Base-by-base conservation (phyloP, 1,284 basidiomycete genomes). In the Phylloboletellus chloephorus region DNA sequence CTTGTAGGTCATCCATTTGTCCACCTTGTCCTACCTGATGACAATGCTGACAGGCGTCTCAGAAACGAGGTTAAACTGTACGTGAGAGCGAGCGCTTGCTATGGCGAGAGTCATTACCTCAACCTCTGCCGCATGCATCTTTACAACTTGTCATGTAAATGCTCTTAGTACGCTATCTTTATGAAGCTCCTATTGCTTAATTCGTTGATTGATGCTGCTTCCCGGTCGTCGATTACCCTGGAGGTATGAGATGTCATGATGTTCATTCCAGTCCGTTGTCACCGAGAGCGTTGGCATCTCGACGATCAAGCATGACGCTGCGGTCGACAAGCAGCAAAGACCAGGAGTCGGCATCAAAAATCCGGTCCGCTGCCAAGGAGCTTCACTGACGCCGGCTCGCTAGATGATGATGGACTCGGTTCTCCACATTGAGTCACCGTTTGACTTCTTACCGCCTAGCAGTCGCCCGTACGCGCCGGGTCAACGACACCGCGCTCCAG, bases 1-100 rank as follows among this genome's bases (percentile, higher is more conserved):
- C 63, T 78, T 45, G 77, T 79, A 41, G 61, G 70, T 58, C 5
- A 6, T 21, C 19, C 1, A 7, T 4, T 4, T 28, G 7, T 32
- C 9, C 3, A 0, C 2, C 8, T 3, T 17, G 41, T 4, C 11
- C 9, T 15, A 9, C 4, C 26, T 52, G 15, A 46, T 23, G 13
- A 7, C 34, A n/a, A 19, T 8, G 4, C 4, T 16, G 11, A 15
- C 15, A 58, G 55, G 52, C 56, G 1, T 45, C 57, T 20, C 56
- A 58, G 44, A 58, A 58, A 42, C 57, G 56, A 43, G 35, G 53
- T 7, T 58, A 37, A 52, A 16, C 2, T 17, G 9, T 4, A 21
- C 23, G 4, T 8, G 2, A 31, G 10, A 26, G 6, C 7, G 22
- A n/a, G 3, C 6, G 9, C 13, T 25, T 32, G 15, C 24, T 7